These are phyloP conservation scores for Erodium texanum DNA, from an alignment of 441 rosid genomes.

Conservation along the genomic window DNA sequence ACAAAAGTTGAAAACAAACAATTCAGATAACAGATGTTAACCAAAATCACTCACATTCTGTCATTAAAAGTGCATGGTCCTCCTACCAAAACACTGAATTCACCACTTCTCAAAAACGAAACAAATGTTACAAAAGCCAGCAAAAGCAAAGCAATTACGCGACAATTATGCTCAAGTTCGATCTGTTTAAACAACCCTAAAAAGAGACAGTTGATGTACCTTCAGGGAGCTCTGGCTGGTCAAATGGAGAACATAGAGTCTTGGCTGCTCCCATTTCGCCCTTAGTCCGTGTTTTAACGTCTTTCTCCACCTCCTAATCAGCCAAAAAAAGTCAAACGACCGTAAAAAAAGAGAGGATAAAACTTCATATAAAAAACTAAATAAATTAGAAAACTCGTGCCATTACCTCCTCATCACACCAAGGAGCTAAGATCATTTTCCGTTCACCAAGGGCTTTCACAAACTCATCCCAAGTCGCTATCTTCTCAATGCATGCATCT, in stretches of 20 bases:
- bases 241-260: slow-evolving; percentile 88
- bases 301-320: slow-evolving; percentile 80
- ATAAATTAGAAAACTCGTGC: no score
- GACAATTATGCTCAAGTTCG: no score
- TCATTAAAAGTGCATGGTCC: background rate
- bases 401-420: slow-evolving; percentile 93
- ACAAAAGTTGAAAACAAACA: background rate
- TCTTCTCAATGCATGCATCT: slow-evolving; percentile 62
- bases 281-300: slow-evolving; percentile 75
- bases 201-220: slow-evolving; percentile 33
- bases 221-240: slow-evolving; percentile 96
- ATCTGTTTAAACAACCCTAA: no score
- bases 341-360: no score
- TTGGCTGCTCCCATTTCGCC: slow-evolving; percentile 95
- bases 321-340: slow-evolving; percentile 7
- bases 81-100: no score
- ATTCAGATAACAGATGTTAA: background rate
- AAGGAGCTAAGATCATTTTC: slow-evolving; percentile 93
- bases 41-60: no score
- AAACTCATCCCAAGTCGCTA: slow-evolving; percentile 86
- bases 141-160: no score
- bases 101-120: background rate
- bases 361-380: no score
- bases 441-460: slow-evolving; percentile 57
- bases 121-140: no score